These are phyloP conservation scores for Naganishia sp. DNA, from an alignment of 1,284 basidiomycete genomes.

Conservation along the genomic window DNA sequence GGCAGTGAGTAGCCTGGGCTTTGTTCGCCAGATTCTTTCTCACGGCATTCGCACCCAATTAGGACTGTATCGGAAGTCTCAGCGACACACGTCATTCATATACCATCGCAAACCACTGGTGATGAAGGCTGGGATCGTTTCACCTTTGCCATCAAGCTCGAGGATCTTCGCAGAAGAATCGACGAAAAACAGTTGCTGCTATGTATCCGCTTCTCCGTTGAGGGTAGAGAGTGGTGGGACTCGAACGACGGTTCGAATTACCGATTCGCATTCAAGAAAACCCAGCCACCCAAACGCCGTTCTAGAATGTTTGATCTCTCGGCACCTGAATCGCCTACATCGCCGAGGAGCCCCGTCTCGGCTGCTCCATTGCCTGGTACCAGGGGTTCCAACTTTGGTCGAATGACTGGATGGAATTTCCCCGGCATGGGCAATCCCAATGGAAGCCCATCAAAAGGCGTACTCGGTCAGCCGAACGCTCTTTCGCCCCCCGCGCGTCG, in stretches of 20 bases:
- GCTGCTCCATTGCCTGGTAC: slow-evolving; percentile 21
- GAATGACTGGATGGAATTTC: slow-evolving; percentile 30
- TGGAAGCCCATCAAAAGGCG: slow-evolving; percentile 28
- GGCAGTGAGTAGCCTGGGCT: slow-evolving; percentile 53
- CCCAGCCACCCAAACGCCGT: slow-evolving; percentile 36
- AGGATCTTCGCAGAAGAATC: slow-evolving; percentile 71
- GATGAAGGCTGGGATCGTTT: slow-evolving; percentile 57
- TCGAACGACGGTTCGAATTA: slow-evolving; percentile 56
- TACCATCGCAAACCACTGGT: slow-evolving; percentile 49
- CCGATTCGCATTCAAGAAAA: slow-evolving; percentile 54
- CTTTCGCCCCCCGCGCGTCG: slow-evolving; percentile 14
- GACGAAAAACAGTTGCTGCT: slow-evolving; percentile 66
- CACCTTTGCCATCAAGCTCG: slow-evolving; percentile 64
- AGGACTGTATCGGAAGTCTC: slow-evolving; percentile 59
- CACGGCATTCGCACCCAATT: background rate
- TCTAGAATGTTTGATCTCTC: slow-evolving; percentile 29
- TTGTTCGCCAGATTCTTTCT: background rate
- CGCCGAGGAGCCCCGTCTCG: slow-evolving; percentile 8
- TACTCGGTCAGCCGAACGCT: slow-evolving; percentile 19
- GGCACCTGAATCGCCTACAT: slow-evolving; percentile 22
- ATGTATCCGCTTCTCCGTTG: slow-evolving; percentile 62
- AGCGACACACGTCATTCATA: slow-evolving; percentile 52
- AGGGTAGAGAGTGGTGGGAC: slow-evolving; percentile 57
- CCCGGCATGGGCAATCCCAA: slow-evolving; percentile 26
- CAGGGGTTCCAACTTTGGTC: slow-evolving; percentile 28